Conservation (phyloP, 495 filamentous ascomycete species). For the Astrocystis sublimbata region DNA sequence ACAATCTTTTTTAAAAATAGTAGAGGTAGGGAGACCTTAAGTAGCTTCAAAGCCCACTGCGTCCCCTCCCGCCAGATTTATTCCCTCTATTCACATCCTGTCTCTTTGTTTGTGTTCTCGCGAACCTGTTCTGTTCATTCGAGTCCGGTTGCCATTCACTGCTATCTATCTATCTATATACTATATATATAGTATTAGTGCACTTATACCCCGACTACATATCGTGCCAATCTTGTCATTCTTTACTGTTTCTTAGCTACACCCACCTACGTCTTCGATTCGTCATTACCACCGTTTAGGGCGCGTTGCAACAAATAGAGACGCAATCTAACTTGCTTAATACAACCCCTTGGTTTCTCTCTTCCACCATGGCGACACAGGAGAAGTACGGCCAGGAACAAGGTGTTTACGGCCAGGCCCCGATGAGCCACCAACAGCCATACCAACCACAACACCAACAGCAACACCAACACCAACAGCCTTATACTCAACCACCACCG, state of each 20-base stretch:
- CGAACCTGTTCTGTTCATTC: background rate
- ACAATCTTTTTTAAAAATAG: background rate
- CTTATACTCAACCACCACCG: slow-evolving; percentile 17
- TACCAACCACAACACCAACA: background rate
- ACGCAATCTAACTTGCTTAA: background rate
- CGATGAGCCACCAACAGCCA: background rate
- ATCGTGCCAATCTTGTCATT: background rate
- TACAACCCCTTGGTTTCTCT: background rate
- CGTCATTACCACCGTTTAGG: background rate
- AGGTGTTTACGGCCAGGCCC: slow-evolving; percentile 17
- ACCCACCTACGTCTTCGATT: background rate
- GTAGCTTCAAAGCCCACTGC: too few species aligned
- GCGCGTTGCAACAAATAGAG: background rate
- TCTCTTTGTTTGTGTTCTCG: background rate
- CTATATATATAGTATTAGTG: background rate
- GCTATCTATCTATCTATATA: too few species aligned
- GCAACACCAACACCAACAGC: slow-evolving; percentile 5
- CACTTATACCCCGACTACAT: background rate
- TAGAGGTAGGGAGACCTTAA: too few species aligned
- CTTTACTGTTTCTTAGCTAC: background rate
- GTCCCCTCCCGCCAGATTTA: too few species aligned
- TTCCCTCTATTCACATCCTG: background rate
- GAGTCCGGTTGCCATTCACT: too few species aligned
- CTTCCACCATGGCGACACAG: slow-evolving; percentile 20
- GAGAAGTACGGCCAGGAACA: slow-evolving; percentile 21